Evolutionary conservation across 345 rosid species (phyloP), one percentile per base, ranked within the genome.

Genomic region (Boechera retrofracta): DNA sequence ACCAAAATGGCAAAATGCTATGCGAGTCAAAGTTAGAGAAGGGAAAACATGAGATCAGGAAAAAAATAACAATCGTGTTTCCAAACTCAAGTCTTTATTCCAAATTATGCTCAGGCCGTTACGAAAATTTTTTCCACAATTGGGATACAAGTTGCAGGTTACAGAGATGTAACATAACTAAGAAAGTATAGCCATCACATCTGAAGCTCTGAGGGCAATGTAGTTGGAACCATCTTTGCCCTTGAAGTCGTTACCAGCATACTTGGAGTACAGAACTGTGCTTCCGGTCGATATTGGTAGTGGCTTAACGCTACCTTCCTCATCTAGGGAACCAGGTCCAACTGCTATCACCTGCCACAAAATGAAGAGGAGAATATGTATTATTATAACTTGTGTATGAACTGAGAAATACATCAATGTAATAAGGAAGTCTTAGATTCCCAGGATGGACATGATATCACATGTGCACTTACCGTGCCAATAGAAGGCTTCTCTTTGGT

Each of bases 401-500:
- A 48, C 36, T 59, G 36, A 45, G 1, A 3, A 24, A 52, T 28
- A 68, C n/a, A 55, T 55, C 41, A 18, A 60, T 33, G 29, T 16
- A 54, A 10, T 3, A 29, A 21, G 67, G 7, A 16, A 51, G 62
- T 24, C 24, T 38, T 9, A 4, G 6, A 1, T 15, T 32, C 32
- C 8, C 4, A 2, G 7, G 0, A n/a, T 44, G 47, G 11, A 28
- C 10, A 75, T 18, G 31, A 67, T 16, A 33, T 44, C 18, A 35
- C 47, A 32, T 26, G 28, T 29, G 62, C 0, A 16, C 85, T 80
- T 79, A 93, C 99, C 60, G 81, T 81, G 80, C 98, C 99, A 53
- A 93, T 85, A 28, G 97, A 93, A 74, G 98, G 98, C 72, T 93
- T 92, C 81, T 95, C 98, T 83, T 93, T 93, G 83, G 86, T 83